Percentiles rank a stretch among this genome's conserved stretches.
phyloP scores from a whole-genome alignment of 129 eudicot species.

The Rutidosis leptorrhynchoides region DNA sequence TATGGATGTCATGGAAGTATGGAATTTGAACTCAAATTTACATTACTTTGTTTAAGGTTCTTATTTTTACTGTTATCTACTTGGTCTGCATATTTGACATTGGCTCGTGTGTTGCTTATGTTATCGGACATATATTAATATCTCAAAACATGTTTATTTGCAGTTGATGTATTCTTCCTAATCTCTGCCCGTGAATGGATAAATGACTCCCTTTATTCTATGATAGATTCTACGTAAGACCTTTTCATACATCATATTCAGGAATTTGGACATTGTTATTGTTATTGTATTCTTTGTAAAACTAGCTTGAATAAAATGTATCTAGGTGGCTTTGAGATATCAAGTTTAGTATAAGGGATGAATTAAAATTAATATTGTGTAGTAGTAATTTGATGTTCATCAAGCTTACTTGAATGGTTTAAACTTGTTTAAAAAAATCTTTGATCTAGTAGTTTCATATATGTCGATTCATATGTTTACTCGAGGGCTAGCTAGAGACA shows the following conservation, averaged over 20 bases:
- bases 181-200: too few relatives aligned
- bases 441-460: not conserved
- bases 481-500: conserved; percentile 2
- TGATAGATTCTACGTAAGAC: too few relatives aligned
- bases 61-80: not conserved
- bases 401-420: not conserved
- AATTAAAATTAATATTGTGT: too few relatives aligned
- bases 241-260: too few relatives aligned
- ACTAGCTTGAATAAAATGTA: not conserved
- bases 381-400: not conserved
- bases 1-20: conserved; percentile 16
- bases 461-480: conserved; percentile 8
- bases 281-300: too few relatives aligned
- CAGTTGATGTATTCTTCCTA: not conserved
- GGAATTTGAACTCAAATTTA: conserved; percentile 1
- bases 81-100: not conserved
- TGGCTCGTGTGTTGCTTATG: not conserved
- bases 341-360: not conserved
- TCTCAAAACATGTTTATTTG: not conserved
- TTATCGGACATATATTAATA: not conserved
- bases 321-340: not conserved
- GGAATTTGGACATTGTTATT: too few relatives aligned
- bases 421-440: not conserved
- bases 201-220: too few relatives aligned
- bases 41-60: not conserved